Conservation (phyloP, 2,329 filamentous ascomycete genomes). For the Xylaria sp. region DNA sequence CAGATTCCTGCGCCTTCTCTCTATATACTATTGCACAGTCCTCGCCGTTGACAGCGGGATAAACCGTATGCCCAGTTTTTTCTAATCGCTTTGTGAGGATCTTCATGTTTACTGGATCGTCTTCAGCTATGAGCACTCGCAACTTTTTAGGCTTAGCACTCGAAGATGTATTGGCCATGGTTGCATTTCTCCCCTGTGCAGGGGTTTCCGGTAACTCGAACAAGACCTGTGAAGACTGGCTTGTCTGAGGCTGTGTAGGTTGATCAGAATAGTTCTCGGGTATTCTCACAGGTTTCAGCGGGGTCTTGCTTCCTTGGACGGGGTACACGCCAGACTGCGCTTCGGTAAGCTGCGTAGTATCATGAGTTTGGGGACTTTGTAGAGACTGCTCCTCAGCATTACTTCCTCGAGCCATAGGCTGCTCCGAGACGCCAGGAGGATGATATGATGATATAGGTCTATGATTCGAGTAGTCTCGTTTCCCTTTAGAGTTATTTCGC, state of each 20-base stretch:
- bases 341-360: conserved; percentile 32
- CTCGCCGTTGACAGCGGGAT: conserved; percentile 82
- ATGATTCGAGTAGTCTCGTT: conserved; percentile 20
- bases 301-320: conserved; percentile 57
- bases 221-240: conserved; percentile 50
- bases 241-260: conserved; percentile 46
- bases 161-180: conserved; percentile 12
- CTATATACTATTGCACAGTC: conserved; percentile 80
- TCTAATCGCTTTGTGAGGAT: conserved; percentile 84
- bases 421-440: background rate
- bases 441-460: conserved; percentile 34
- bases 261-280: conserved; percentile 58
- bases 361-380: conserved; percentile 22
- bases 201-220: conserved; percentile 52
- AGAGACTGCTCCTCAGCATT: conserved; percentile 11
- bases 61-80: conserved; percentile 76
- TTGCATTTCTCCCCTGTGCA: background rate
- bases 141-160: conserved; percentile 52
- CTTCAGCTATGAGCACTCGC: conserved; percentile 82
- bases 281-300: conserved; percentile 59
- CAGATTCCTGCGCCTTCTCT: conserved; percentile 71
- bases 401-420: background rate
- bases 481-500: conserved; percentile 39
- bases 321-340: conserved; percentile 51
- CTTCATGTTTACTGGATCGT: conserved; percentile 87